Base-by-base conservation (phyloP, 2,329 filamentous ascomycete genomes). In the Fusarium domesticum region DNA sequence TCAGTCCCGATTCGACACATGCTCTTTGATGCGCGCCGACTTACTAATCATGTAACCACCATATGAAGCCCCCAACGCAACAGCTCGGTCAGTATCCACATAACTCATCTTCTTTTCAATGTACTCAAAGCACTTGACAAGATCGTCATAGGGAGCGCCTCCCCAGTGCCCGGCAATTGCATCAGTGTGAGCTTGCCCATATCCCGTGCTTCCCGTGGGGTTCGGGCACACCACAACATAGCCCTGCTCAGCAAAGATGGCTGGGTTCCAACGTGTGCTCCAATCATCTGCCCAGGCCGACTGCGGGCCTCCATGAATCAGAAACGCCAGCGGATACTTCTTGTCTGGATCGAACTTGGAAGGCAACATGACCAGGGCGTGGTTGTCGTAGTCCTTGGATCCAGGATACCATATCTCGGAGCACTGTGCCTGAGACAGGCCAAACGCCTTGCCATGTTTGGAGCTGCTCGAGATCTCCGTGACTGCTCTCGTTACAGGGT, bases 281-380 rank as follows among this genome's bases (percentile, higher is more conserved):
- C 89, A 95, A 19, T 76, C 73, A 59, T 93, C 85, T 23, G 66
- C 70, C 84, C 87, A 92, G 0, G 87, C 80, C 17, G 83, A 80
- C 64, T 93, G 87, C 0, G 89, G 89, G 0, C 89, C 89, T 42
- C 89, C 89, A 60, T 95, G 89, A 50, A 95, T 87, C 33, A 91
- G 70, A 61, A 90, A 84, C 2, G 85, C 81, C 5, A 95, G 73
- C 0, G 89, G 89, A 59, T 92, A 95, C 52, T 80, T 89, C 65
- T 89, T 85, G 15, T 67, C 72, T 7, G 76, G 67, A 59, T 87
- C 77, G 61, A 92, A 95, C 56, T 77, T 53, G 0, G 81, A 83
- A 0, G 83, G 86, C 46, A 78, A 81, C 55, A 89, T 70, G 32
- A 71, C 78, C 61, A 85, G 79, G 1, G 85, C 83, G 55, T 89